Evolutionary conservation across 2,329 filamentous ascomycete genomes (phyloP), one percentile per base, ranked within the genome.

Genomic region (Colletotrichum sp.): DNA sequence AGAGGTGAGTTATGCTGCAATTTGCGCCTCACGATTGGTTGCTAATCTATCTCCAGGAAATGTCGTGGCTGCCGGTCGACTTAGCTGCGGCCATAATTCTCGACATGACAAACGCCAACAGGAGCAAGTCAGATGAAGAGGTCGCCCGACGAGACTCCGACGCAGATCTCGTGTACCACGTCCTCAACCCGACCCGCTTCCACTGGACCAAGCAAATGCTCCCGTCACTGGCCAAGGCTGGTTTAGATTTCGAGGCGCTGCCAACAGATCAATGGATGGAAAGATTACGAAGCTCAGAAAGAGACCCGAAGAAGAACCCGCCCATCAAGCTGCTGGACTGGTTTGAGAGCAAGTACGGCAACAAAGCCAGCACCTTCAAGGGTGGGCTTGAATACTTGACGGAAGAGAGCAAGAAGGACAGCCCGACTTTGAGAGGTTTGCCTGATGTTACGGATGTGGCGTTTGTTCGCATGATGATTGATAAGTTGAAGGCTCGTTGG

Each of bases 241-340:
- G 89, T 0, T 79, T 90, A 5, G 69, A 83, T 8, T 89, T 89
- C 57, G 81, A 86, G 21, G 79, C 83, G 4, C 85, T 91, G 1
- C 26, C 63, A 6, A 30, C 63, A 8, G 49, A 59, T 1, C 18
- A 36, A 12, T 63, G 70, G 70, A 34, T 68, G 32, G 63, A 68
- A 2, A 39, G 34, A n/a, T 21, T 75, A 18, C 81, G 87, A 2
- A 82, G 78, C 2, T 88, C 87, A 1, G 84, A 89, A 52, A 81
- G 83, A 1, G 86, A 90, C 71, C 85, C 88, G 0, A 77, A 83
- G 18, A 91, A 91, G n/a, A 91, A 91, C 75, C 89, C 89, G 12
- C 85, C 88, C 0, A 85, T 89, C 76, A 91, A 90, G 80, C 82
- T 91, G 1, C 72, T 90, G 1, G 88, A 89, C 49, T 91, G 89